These are phyloP conservation scores for Eustoma russellianum DNA, from an alignment of 257 asterid species.

Conservation along the genomic window DNA sequence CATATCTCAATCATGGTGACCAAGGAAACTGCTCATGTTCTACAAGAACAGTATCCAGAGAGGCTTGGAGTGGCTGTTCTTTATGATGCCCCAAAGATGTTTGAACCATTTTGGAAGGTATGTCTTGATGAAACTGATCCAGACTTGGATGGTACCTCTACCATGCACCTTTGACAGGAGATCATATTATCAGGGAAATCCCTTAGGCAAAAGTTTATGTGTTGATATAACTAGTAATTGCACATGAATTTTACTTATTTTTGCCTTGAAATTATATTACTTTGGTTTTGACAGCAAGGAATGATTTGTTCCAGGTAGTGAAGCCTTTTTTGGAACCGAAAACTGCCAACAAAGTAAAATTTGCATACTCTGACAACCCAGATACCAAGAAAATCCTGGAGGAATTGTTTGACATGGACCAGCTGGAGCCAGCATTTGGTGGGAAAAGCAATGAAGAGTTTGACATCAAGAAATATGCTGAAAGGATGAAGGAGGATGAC, in stretches of 20 bases:
- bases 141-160: too few species aligned
- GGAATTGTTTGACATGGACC: constrained; percentile 63
- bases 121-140: not conserved
- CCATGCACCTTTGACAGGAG: too few species aligned
- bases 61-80: constrained; percentile 93
- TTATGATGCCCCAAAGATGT: constrained; percentile 77
- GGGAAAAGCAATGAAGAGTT: constrained; percentile 56
- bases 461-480: constrained; percentile 59
- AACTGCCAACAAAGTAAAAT: constrained; percentile 77
- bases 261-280: not conserved
- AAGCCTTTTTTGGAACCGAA: constrained; percentile 70
- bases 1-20: constrained; percentile 70
- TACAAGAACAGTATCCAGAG: constrained; percentile 93
- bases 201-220: not conserved
- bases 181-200: too few species aligned
- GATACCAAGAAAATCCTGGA: constrained; percentile 49
- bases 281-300: not conserved
- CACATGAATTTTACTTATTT: not conserved
- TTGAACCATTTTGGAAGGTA: constrained; percentile 97
- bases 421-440: constrained; percentile 71
- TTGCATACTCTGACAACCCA: constrained; percentile 53
- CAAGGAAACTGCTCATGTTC: constrained; percentile 73
- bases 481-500: constrained; percentile 88
- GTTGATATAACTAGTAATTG: not conserved
- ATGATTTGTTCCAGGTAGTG: constrained; percentile 23